Evolutionary conservation across 345 rosid species (phyloP).

Genomic region (Mercurialis annua): DNA sequence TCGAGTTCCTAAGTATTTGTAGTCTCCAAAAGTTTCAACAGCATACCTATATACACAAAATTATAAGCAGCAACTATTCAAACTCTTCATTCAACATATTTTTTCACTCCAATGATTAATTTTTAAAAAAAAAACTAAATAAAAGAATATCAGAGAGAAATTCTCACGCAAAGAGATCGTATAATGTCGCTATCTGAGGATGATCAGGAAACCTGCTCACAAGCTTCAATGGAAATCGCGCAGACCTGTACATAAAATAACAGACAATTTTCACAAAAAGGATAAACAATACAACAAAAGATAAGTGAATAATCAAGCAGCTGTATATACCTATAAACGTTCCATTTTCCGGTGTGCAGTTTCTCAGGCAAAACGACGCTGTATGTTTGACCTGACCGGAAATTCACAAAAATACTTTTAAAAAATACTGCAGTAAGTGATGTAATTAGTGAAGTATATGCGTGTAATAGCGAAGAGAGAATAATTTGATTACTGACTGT

Average conservation of each 20-base stretch:
- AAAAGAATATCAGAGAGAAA: background rate
- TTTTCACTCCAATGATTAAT: background rate
- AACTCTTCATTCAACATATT: background rate
- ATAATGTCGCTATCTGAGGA: slow-evolving; percentile 75
- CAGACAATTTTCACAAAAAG: too few relatives aligned
- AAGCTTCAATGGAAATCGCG: slow-evolving; percentile 54
- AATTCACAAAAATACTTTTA: background rate
- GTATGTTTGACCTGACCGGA: slow-evolving; percentile 28
- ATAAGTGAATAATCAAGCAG: background rate
- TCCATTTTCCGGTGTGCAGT: slow-evolving; percentile 73
- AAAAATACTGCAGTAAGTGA: background rate
- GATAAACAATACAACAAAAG: background rate
- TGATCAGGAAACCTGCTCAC: slow-evolving; percentile 59
- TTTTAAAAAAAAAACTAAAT: background rate
- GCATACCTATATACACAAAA: slow-evolving; percentile 46
- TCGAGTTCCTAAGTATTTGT: slow-evolving; percentile 81
- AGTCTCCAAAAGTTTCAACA: slow-evolving; percentile 50
- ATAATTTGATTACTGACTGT: slow-evolving; percentile 26
- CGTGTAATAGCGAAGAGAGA: background rate
- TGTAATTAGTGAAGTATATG: background rate
- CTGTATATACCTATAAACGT: slow-evolving; percentile 83
- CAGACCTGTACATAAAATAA: slow-evolving; percentile 45
- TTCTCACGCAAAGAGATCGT: slow-evolving; percentile 71
- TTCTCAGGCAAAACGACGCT: slow-evolving; percentile 79
- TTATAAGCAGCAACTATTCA: background rate